Evolutionary conservation across 495 filamentous ascomycete species (phyloP), one percentile per base, ranked within the genome.

Genomic region (Evansstolkia leycettana): DNA sequence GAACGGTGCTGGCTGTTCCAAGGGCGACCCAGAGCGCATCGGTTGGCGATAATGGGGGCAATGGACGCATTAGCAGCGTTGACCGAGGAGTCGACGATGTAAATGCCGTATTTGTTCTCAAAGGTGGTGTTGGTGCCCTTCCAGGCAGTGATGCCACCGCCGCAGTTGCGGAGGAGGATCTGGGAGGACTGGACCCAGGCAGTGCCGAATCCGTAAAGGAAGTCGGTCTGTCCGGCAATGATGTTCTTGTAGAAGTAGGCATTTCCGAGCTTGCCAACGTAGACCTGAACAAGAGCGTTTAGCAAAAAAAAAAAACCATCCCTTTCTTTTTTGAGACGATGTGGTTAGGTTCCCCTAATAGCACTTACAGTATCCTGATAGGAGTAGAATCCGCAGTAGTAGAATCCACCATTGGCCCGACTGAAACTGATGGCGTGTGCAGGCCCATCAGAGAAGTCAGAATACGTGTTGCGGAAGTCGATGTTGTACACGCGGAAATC

Each of bases 71-170:
- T 76, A 33, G 65, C 69, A 0, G 67, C 67, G 2, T 48, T 43
- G 17, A 74, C 52, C 20, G 44, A 52, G 15, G 64, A 70, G 36
- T 68, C 59, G 26, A 62, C 53, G 39, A 79, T 68, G 51, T 78
- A 79, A 12, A 74, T 60, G 17, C 74, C 74, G 53, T 75, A 79
- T 37, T 73, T 75, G 51, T 79, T 79, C 5, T 44, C 43, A 38
- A 70, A 74, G 15, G 71, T 76, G 0, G 72, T 77, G 50, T 79
- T 79, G 1, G 66, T 73, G 10, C 73, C 74, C 36, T 79, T 79
- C 75, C 73, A 78, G 5, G 73, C 73, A n/a, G 71, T 76, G 31
- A 78, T 66, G 31, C 75, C 73, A 38, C 75, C 73, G 17, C 73
- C 75, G 46, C 73, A 77, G 34, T 50, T 48, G 19, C 75, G 65